These are phyloP conservation scores for Moricandia moricandioides DNA, from an alignment of 345 rosid species.

Conservation along the genomic window DNA sequence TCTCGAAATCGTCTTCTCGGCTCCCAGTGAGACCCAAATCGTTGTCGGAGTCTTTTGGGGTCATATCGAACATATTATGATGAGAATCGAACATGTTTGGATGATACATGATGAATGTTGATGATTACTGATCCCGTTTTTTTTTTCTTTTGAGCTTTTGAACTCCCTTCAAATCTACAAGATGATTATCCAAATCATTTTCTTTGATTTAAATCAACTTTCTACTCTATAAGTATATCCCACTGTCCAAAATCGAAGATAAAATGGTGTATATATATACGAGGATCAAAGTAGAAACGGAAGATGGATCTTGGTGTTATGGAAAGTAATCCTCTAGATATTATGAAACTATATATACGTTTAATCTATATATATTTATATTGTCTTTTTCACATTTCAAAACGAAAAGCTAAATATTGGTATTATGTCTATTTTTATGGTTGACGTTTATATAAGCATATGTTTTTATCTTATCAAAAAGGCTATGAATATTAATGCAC, in stretches of 20 bases:
- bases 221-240: slow-evolving; percentile 17
- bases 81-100: slow-evolving; percentile 70
- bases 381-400: slow-evolving; percentile 26
- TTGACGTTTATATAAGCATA: slow-evolving; percentile 21
- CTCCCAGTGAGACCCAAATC: slow-evolving; percentile 50
- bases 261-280: slow-evolving; percentile 30
- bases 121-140: background rate
- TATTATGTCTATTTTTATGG: slow-evolving; percentile 11
- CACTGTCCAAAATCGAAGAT: slow-evolving; percentile 36
- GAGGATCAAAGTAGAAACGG: slow-evolving; percentile 27
- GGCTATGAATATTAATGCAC: slow-evolving; percentile 25
- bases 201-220: slow-evolving; percentile 23
- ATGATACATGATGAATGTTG: slow-evolving; percentile 55
- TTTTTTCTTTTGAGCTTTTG: slow-evolving; percentile 7
- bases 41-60: slow-evolving; percentile 51
- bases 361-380: background rate
- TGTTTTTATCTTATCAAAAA: slow-evolving; percentile 34
- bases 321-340: slow-evolving; percentile 28
- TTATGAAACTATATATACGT: slow-evolving; percentile 31
- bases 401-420: slow-evolving; percentile 32
- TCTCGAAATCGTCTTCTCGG: slow-evolving; percentile 75
- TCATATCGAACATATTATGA: slow-evolving; percentile 65
- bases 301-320: slow-evolving; percentile 27
- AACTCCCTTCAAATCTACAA: slow-evolving; percentile 24
- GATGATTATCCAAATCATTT: slow-evolving; percentile 30